Percentiles rank a stretch among this genome's conserved stretches.
These are phyloP conservation scores for Paragyromitra xinjiangensis DNA, from an alignment of 495 filamentous ascomycete species.

Conservation along the genomic window DNA sequence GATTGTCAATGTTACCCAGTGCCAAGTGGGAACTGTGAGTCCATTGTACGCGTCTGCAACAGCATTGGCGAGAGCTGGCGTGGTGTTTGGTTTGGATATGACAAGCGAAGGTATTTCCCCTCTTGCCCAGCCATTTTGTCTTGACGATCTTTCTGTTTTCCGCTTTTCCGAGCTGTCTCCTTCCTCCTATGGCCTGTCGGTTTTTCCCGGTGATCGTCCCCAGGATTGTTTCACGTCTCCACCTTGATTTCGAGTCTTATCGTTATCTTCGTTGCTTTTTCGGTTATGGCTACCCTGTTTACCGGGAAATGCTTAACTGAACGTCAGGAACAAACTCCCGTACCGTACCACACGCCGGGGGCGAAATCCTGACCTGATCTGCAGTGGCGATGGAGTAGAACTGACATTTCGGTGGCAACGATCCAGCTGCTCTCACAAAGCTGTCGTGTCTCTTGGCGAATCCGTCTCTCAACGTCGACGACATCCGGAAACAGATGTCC, in stretches of 20 bases:
- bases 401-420: conserved; percentile 24
- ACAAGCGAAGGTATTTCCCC: conserved; percentile 72
- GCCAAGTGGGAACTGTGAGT: conserved; percentile 85
- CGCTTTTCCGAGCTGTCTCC: neutral
- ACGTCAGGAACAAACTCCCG: conserved; percentile 32
- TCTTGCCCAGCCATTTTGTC: neutral
- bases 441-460: conserved; percentile 84
- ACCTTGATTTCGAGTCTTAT: conserved; percentile 32
- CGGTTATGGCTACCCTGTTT: conserved; percentile 41
- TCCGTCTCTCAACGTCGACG: conserved; percentile 67
- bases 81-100: conserved; percentile 92
- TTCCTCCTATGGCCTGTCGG: neutral
- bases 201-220: conserved; percentile 19
- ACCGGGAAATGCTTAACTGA: conserved; percentile 40
- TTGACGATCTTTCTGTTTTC: neutral
- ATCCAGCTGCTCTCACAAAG: conserved; percentile 83
- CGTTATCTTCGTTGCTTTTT: conserved; percentile 53
- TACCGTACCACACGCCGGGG: conserved; percentile 9
- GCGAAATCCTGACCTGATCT: conserved; percentile 15
- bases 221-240: conserved; percentile 3
- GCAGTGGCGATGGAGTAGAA: conserved; percentile 13
- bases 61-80: conserved; percentile 82
- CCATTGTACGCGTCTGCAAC: conserved; percentile 93
- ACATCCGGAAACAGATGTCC: conserved; percentile 77
- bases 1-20: conserved; percentile 94